Conservation (phyloP, 345 rosid species). For the Gossypium arboreum region DNA sequence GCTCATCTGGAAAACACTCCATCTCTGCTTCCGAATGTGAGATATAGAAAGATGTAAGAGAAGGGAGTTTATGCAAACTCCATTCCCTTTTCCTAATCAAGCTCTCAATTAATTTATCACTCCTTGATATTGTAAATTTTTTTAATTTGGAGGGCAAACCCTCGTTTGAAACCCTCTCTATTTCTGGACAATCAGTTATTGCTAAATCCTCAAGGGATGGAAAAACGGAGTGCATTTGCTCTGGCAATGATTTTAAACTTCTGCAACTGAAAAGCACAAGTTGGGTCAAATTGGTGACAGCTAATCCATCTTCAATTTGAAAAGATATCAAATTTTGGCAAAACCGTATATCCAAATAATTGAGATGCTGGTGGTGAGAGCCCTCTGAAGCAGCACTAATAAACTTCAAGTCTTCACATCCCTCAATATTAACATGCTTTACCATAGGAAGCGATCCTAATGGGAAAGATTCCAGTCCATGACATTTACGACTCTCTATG, state of each 20-base stretch:
- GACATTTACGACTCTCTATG: neutral
- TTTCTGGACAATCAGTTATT: neutral
- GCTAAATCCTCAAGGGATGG: neutral
- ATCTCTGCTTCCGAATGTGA: too few species aligned
- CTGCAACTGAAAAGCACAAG: fast-evolving
- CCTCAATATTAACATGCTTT: too few species aligned
- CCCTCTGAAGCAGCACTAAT: too few species aligned
- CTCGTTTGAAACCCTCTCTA: neutral
- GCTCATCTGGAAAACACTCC: too few species aligned
- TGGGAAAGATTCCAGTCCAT: too few species aligned
- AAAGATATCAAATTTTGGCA: neutral
- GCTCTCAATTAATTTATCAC: neutral
- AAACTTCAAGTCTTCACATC: too few species aligned
- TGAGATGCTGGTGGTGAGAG: neutral
- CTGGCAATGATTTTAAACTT: neutral
- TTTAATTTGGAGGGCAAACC: slow-evolving; percentile 11
- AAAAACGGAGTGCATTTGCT: neutral
- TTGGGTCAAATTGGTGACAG: neutral
- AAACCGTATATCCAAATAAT: fast-evolving
- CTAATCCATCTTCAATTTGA: neutral
- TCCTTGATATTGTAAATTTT: fast-evolving
- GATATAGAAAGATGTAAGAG: neutral
- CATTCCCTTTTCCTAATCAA: neutral
- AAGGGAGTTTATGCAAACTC: neutral
- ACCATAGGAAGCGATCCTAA: too few species aligned